Conservation (phyloP, 805 yeast genomes). For the Candida pseudoglaebosa region DNA sequence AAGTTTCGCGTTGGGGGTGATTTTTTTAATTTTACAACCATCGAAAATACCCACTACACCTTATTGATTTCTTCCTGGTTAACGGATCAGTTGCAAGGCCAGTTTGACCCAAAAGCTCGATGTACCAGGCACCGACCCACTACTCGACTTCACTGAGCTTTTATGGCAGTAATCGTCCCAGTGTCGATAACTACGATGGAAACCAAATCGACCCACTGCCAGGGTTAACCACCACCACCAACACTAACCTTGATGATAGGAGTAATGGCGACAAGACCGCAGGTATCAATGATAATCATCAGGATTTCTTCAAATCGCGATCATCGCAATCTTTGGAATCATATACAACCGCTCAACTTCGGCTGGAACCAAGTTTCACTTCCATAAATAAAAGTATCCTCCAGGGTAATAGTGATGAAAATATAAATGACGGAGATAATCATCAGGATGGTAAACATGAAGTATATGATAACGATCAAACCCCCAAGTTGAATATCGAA, state of each 20-base stretch:
- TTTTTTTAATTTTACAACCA: too few species aligned
- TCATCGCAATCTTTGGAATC: neutral
- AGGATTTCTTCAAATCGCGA: too few species aligned
- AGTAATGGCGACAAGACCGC: neutral
- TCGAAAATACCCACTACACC: too few species aligned
- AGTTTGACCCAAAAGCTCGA: neutral
- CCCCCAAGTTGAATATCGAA: constrained; percentile 21
- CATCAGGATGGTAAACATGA: neutral
- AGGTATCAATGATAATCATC: too few species aligned
- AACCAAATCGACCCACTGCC: too few species aligned
- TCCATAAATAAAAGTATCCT: neutral
- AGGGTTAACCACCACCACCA: too few species aligned
- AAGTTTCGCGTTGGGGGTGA: too few species aligned
- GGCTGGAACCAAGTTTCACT: neutral
- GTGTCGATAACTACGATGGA: neutral
- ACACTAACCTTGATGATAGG: neutral
- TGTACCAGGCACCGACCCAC: constrained; percentile 4
- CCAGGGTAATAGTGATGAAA: neutral
- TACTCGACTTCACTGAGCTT: constrained; percentile 4
- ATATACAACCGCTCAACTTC: neutral
- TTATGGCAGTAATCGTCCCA: neutral
- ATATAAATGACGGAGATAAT: neutral
- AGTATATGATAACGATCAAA: constrained; percentile 24
- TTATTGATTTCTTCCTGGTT: too few species aligned
- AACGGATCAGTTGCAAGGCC: neutral